phyloP scores from a whole-genome alignment of 805 yeast genomes.

The Vanderwaltozyma polyspora region DNA sequence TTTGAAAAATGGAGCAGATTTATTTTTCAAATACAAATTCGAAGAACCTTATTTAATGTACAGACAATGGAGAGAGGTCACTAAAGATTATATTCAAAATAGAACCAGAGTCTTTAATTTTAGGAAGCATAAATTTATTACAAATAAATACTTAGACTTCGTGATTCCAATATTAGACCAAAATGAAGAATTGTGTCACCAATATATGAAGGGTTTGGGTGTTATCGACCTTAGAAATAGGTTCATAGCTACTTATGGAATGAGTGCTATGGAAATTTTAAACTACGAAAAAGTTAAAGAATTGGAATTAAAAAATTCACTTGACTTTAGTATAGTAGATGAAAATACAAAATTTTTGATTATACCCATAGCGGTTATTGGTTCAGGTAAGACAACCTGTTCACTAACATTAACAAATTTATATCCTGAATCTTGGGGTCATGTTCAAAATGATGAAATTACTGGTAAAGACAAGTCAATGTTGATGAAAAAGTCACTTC shows the following conservation, averaged over 20 bases:
- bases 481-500: slow-evolving; percentile 38
- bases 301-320: slow-evolving; percentile 30
- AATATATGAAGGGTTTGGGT: slow-evolving; percentile 50
- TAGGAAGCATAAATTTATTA: slow-evolving; percentile 45
- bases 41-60: slow-evolving; percentile 91
- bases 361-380: slow-evolving; percentile 80
- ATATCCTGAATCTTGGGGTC: slow-evolving; percentile 50
- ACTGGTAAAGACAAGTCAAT: slow-evolving; percentile 36
- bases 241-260: slow-evolving; percentile 45
- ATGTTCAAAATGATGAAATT: slow-evolving; percentile 74
- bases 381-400: slow-evolving; percentile 90
- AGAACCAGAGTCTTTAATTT: slow-evolving; percentile 30
- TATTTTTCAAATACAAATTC: slow-evolving; percentile 85
- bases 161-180: slow-evolving; percentile 43
- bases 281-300: slow-evolving; percentile 32
- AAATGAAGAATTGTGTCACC: slow-evolving; percentile 35
- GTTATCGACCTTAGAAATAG: slow-evolving; percentile 59
- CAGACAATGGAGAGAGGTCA: slow-evolving; percentile 81
- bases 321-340: slow-evolving; percentile 27
- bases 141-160: slow-evolving; percentile 59
- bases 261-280: slow-evolving; percentile 49
- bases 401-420: slow-evolving; percentile 46
- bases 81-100: slow-evolving; percentile 41
- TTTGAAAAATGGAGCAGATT: slow-evolving; percentile 20
- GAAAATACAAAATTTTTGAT: slow-evolving; percentile 45